These are phyloP conservation scores for Basidiobolus meristosporus DNA, from an alignment of 371 early-diverging fungal genomes.

Conservation along the genomic window DNA sequence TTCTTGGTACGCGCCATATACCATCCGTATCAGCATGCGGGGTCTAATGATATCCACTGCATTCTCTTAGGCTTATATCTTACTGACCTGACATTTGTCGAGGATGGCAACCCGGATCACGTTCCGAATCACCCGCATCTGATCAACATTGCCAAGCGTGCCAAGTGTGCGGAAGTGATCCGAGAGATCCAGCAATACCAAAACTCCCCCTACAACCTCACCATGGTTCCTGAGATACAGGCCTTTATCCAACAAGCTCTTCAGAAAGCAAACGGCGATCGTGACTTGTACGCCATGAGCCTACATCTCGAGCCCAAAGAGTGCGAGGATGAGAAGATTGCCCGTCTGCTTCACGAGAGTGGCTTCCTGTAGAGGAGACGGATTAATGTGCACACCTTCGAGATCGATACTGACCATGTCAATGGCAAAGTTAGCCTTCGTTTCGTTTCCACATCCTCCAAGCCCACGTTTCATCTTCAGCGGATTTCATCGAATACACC, in stretches of 20 bases:
- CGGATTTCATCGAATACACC: too few relatives aligned
- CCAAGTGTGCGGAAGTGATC: slow-evolving; percentile 74
- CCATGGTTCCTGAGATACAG: slow-evolving; percentile 62
- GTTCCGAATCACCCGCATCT: slow-evolving; percentile 27
- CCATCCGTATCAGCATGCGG: too few relatives aligned
- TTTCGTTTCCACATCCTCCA: too few relatives aligned
- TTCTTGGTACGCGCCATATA: too few relatives aligned
- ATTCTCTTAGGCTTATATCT: slow-evolving; percentile 57
- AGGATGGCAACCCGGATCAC: slow-evolving; percentile 63
- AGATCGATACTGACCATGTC: not conserved
- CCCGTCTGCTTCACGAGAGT: slow-evolving; percentile 63
- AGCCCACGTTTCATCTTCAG: too few relatives aligned
- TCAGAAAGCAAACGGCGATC: slow-evolving; percentile 22
- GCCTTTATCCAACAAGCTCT: slow-evolving; percentile 40
- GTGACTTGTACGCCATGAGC: slow-evolving; percentile 47
- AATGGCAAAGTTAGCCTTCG: not conserved
- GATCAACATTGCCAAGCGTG: slow-evolving; percentile 81
- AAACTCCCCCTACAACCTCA: slow-evolving; percentile 53
- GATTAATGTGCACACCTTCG: not conserved
- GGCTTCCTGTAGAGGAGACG: slow-evolving; percentile 82
- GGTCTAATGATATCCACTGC: too few relatives aligned
- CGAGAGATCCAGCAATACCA: slow-evolving; percentile 83
- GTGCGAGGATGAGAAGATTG: slow-evolving; percentile 78
- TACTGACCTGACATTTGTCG: slow-evolving; percentile 86
- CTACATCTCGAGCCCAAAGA: slow-evolving; percentile 66